These are phyloP conservation scores for Leccinum subrobustum DNA, from an alignment of 1,284 basidiomycete genomes.

Conservation along the genomic window DNA sequence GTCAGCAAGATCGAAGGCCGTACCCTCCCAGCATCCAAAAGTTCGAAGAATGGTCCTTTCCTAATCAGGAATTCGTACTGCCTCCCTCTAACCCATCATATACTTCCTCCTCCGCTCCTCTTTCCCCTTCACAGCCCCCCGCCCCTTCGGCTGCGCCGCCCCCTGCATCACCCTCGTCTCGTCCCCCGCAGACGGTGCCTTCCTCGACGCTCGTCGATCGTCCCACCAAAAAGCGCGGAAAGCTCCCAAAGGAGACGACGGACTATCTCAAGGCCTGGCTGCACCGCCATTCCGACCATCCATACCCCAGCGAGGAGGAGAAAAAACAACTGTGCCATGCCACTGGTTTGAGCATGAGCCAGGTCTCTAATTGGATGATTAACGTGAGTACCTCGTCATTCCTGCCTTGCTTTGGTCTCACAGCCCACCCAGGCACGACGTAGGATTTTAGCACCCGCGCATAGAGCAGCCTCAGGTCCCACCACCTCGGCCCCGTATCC, in stretches of 20 bases:
- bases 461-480: conserved; percentile 57
- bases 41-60: conserved; percentile 43
- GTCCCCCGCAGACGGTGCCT: conserved; percentile 50
- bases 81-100: conserved; percentile 21
- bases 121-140: conserved; percentile 21
- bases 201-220: conserved; percentile 66
- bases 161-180: conserved; percentile 43
- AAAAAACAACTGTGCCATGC: conserved; percentile 86
- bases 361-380: conserved; percentile 92
- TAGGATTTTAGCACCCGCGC: conserved; percentile 29
- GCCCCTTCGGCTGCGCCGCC: conserved; percentile 35
- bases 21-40: conserved; percentile 27
- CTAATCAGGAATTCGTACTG: conserved; percentile 34
- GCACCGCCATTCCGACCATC: conserved; percentile 84
- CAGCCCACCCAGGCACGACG: conserved; percentile 55
- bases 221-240: conserved; percentile 77
- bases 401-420: conserved; percentile 5
- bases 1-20: conserved; percentile 58
- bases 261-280: conserved; percentile 91
- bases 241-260: conserved; percentile 87
- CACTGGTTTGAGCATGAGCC: conserved; percentile 83
- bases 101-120: conserved; percentile 19
- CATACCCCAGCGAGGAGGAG: conserved; percentile 82
- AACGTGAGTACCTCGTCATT: conserved; percentile 53
- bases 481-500: conserved; percentile 65